phyloP scores from a whole-genome alignment of 2,329 filamentous ascomycete genomes.

The Colletotrichum gigasporum region DNA sequence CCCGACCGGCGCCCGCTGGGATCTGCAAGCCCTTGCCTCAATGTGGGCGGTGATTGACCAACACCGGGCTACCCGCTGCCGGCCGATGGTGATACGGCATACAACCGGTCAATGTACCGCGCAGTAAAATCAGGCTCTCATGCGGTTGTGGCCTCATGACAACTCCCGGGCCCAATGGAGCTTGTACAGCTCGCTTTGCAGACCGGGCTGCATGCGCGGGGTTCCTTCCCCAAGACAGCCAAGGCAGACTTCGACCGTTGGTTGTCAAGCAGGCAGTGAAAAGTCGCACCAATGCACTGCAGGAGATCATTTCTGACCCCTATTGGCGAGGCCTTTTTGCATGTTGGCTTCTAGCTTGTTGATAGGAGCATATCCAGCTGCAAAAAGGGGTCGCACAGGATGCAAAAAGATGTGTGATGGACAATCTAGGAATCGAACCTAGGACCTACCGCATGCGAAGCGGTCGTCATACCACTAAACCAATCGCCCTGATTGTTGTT shows the following conservation, averaged over 20 bases:
- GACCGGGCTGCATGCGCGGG: neutral
- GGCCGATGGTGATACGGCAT: neutral
- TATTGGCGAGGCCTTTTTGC: no score
- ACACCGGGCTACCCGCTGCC: neutral
- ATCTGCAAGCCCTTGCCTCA: neutral
- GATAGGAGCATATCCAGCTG: no score
- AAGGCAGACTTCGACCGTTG: neutral
- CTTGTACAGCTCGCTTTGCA: neutral
- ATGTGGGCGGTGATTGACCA: neutral
- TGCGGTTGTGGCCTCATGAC: neutral
- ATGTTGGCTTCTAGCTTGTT: no score
- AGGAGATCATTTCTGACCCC: no score
- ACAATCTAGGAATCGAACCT: no score
- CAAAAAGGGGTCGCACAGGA: no score
- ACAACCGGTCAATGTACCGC: neutral
- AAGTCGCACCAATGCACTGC: no score
- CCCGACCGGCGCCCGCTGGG: neutral
- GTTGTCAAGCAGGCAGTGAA: neutral
- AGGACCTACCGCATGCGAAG: no score
- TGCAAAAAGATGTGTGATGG: no score
- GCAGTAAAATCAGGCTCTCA: neutral
- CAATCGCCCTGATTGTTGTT: no score
- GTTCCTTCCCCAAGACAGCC: neutral
- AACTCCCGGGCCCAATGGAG: neutral
- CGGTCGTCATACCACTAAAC: no score